Evolutionary conservation across 2,329 filamentous ascomycete genomes (phyloP), one percentile per base, ranked within the genome.

Genomic region (Fusarium neocosmosporiellum): DNA sequence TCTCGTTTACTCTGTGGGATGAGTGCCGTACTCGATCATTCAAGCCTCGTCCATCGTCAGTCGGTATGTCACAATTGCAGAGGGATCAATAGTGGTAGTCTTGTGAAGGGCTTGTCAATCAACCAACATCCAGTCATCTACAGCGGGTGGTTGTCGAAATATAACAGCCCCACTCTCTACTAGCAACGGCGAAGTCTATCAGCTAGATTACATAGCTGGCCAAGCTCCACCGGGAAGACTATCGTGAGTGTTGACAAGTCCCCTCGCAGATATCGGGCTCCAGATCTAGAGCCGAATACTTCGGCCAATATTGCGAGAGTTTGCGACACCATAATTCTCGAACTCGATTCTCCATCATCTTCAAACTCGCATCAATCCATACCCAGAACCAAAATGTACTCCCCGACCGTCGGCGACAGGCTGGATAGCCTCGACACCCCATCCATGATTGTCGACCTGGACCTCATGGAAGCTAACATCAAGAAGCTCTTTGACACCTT

Each of bases 361-460:
- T 9, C 41, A 43, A 1, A 24, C 41, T 43, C 13, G 16, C n/a
- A 24, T 43, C 41, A 24, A 43, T 43, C 20, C 8, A 43, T 16
- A 9, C 13, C 39, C 7, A 43, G 3, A 43, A 16, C 20, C 20
- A 24, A 43, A 1, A 48, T 55, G 63, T 70, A 63, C 14, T 41
- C 57, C 7, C 70, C 61, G 14, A 63, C 62, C 20, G 39, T 69
- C n/a, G 54, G 70, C 41, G 60, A 66, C 7, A 57, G 69, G 27
- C 27, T 75, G 22, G 36, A 67, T 7, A 50, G 57, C 22, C 85
- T 89, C 48, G 87, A 89, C 74, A 89, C 87, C 0, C 87, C 87
- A 1, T 88, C 86, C 60, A 88, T 89, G 86, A 83, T 89, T 50
- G 87, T 88, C 53, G 84, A 88, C 59, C 82, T 88, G 11, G 83